Evolutionary conservation across 345 rosid genomes (phyloP).

Genomic region (Psidium friedrichsthalianum): DNA sequence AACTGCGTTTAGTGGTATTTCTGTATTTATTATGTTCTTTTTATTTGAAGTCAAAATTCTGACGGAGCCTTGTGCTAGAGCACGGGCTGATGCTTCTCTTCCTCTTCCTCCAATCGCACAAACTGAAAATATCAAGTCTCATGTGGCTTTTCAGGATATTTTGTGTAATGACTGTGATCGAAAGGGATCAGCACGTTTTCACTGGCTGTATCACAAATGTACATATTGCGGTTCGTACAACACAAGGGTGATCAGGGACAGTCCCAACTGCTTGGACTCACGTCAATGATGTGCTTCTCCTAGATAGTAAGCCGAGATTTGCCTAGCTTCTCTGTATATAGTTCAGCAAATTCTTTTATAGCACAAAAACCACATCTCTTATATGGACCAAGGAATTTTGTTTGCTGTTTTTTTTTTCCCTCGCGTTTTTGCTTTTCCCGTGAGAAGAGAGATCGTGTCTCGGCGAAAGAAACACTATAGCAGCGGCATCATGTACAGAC

Average conservation of each 20-base stretch:
- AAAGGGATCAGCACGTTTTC: constrained; percentile 55
- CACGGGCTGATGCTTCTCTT: background rate
- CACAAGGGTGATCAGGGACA: constrained; percentile 20
- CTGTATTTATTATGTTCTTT: background rate
- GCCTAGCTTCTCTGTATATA: background rate
- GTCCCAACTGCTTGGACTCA: background rate
- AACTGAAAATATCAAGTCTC: background rate
- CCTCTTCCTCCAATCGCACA: background rate
- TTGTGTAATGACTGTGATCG: constrained; percentile 65
- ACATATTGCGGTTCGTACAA: constrained; percentile 55
- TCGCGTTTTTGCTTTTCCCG: background rate
- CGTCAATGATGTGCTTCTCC: background rate
- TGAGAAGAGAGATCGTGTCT: background rate
- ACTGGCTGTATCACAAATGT: constrained; percentile 78
- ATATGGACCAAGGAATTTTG: background rate
- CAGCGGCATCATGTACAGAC: background rate
- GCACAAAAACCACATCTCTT: background rate
- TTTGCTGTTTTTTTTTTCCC: background rate
- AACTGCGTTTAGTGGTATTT: background rate
- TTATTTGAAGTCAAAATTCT: too few species aligned
- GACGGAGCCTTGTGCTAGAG: too few species aligned
- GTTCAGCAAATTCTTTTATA: background rate
- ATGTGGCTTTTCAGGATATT: constrained; percentile 37
- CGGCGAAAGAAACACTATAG: background rate
- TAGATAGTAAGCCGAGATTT: background rate